A percentile compares a stretch with the other conserved stretches of the same genome.
phyloP scores from a whole-genome alignment of 768 basidiomycete species.

The Boletus reticuloceps region DNA sequence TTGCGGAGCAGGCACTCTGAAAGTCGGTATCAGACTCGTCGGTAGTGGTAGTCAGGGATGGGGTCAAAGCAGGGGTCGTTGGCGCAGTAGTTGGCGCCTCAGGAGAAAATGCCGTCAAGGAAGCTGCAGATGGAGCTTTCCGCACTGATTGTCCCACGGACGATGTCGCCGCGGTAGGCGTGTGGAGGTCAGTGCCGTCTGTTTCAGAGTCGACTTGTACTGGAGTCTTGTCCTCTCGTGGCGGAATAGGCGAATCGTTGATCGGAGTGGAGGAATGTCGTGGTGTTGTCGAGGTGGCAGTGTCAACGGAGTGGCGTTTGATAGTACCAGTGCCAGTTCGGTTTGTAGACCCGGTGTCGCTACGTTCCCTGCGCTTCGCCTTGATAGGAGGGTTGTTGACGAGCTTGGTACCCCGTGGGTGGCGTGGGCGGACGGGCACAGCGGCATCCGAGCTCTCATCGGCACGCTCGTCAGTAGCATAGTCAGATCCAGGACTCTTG shows the following conservation, averaged over 20 bases:
- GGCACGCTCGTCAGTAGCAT: conserved; percentile 49
- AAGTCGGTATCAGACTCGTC: conserved; percentile 86
- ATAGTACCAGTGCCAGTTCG: conserved; percentile 40
- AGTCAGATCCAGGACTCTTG: conserved; percentile 24
- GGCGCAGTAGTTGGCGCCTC: conserved; percentile 25
- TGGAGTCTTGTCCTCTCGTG: conserved; percentile 34
- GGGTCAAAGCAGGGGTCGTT: conserved; percentile 36
- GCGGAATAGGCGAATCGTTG: conserved; percentile 27
- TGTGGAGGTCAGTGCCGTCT: conserved; percentile 19
- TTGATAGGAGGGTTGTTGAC: conserved; percentile 33
- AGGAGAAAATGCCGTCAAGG: conserved; percentile 26
- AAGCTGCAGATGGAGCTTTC: conserved; percentile 34
- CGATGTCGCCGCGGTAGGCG: conserved; percentile 32
- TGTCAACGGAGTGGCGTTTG: conserved; percentile 25
- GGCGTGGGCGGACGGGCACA: conserved; percentile 40
- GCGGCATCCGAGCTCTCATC: conserved; percentile 52
- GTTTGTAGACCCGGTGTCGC: conserved; percentile 64
- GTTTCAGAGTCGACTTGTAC: conserved; percentile 41
- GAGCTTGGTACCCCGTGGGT: conserved; percentile 35
- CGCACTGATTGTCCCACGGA: conserved; percentile 22
- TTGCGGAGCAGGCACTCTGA: conserved; percentile 80
- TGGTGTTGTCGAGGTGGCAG: conserved; percentile 25
- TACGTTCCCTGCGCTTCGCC: conserved; percentile 47
- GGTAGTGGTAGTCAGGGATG: conserved; percentile 40
- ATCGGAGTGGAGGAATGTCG: conserved; percentile 25